phyloP scores from a whole-genome alignment of 179 eudicot species.

The Corrigiola litoralis region DNA sequence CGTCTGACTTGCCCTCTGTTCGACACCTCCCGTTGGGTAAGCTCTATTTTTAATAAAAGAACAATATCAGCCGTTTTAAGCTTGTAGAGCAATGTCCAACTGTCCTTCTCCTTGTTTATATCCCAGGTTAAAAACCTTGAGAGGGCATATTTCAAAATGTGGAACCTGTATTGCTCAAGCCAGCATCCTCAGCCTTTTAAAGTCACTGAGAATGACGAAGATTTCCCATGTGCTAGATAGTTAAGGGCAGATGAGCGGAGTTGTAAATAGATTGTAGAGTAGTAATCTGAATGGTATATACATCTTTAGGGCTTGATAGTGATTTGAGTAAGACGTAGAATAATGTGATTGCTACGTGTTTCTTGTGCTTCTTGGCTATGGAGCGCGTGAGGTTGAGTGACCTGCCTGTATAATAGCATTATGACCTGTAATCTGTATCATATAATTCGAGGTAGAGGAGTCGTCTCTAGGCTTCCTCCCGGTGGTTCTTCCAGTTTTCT shows the following conservation, averaged over 20 bases:
- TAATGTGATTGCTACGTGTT: background rate
- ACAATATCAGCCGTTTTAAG: background rate
- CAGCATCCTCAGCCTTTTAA: conserved; percentile 32
- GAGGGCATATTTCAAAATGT: conserved; percentile 43
- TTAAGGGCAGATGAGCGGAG: conserved; percentile 11
- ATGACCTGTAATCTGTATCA: too few relatives aligned
- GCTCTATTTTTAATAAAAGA: conserved; percentile 7
- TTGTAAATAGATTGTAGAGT: conserved; percentile 31
- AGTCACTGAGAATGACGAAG: conserved; percentile 37
- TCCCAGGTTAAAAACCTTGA: conserved; percentile 47
- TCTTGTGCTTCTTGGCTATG: too few relatives aligned
- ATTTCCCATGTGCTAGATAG: conserved; percentile 38
- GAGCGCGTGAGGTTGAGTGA: too few relatives aligned
- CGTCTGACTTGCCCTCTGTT: conserved; percentile 83
- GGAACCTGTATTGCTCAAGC: conserved; percentile 42
- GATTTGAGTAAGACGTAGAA: background rate
- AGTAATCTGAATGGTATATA: background rate
- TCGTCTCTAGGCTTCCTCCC: too few relatives aligned
- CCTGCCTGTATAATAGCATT: too few relatives aligned
- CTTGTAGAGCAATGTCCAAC: background rate
- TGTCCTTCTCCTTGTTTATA: background rate
- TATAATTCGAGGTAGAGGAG: too few relatives aligned
- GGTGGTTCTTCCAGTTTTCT: too few relatives aligned
- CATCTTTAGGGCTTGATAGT: conserved; percentile 7
- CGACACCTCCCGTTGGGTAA: conserved; percentile 86